Conservation (phyloP, 805 yeast genomes). For the Saccharomycopsis fodiens region DNA sequence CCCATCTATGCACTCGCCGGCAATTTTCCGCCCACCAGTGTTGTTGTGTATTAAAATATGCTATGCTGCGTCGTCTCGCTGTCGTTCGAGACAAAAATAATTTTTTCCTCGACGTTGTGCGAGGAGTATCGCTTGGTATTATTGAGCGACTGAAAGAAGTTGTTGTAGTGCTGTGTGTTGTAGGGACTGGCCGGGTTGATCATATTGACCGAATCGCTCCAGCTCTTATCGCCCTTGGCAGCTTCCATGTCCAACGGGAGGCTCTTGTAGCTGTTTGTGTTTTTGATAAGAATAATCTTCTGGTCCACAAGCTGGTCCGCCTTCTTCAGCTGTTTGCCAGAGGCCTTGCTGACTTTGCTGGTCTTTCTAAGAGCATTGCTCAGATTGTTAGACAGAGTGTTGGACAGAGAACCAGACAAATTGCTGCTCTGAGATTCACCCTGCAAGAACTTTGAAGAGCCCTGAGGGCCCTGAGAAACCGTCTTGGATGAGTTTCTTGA, state of each 20-base stretch:
- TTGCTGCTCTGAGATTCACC: neutral
- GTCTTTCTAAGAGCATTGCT: neutral
- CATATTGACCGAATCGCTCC: neutral
- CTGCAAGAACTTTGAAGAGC: no score
- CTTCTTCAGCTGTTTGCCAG: no score
- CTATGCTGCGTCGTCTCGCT: conserved; percentile 14
- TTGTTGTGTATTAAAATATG: conserved; percentile 11
- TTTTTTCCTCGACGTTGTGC: conserved; percentile 13
- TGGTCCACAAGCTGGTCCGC: neutral
- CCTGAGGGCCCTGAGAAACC: no score
- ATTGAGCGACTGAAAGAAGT: neutral
- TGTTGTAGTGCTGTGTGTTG: neutral
- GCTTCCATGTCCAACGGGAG: neutral
- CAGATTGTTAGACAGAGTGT: neutral
- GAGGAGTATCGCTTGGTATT: neutral
- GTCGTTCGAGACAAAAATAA: conserved; percentile 17
- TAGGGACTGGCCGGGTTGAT: neutral
- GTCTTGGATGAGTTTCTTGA: no score
- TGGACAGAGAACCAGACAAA: neutral
- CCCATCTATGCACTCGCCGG: no score
- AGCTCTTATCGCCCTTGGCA: neutral
- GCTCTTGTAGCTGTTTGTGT: conserved; percentile 12
- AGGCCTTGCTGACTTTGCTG: no score
- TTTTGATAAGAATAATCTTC: conserved; percentile 14
- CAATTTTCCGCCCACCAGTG: no score